phyloP scores from a whole-genome alignment of 345 rosid genomes.

The Melastoma malabathricum region DNA sequence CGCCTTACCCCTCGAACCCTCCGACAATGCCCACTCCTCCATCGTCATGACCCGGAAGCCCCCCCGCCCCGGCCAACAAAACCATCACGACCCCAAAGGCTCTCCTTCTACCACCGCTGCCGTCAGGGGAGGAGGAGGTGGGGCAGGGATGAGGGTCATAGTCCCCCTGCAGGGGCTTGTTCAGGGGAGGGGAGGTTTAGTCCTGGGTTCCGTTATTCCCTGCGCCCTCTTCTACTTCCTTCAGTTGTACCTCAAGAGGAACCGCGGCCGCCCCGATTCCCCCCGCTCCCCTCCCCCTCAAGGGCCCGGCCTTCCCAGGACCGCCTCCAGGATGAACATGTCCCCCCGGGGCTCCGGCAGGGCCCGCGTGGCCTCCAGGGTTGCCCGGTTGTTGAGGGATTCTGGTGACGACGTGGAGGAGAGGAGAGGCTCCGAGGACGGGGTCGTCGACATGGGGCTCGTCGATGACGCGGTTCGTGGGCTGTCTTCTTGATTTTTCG shows the following conservation, averaged over 20 bases:
- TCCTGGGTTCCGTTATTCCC: slow-evolving; percentile 85
- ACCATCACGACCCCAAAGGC: background rate
- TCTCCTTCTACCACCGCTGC: slow-evolving; percentile 10
- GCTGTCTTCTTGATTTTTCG: background rate
- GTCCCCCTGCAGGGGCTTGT: slow-evolving; percentile 91
- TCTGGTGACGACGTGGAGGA: slow-evolving; percentile 64
- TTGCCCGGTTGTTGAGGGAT: slow-evolving; percentile 26
- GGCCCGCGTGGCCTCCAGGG: slow-evolving; percentile 46
- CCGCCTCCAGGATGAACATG: slow-evolving; percentile 41
- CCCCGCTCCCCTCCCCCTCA: slow-evolving; percentile 39
- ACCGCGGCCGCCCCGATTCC: slow-evolving; percentile 15
- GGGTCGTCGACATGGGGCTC: slow-evolving; percentile 65
- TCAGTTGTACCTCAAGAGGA: slow-evolving; percentile 61
- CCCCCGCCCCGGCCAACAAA: no score
- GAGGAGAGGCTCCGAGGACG: slow-evolving; percentile 43
- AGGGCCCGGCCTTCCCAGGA: slow-evolving; percentile 40
- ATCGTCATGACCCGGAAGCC: background rate
- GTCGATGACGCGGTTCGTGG: slow-evolving; percentile 43
- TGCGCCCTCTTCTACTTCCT: slow-evolving; percentile 88
- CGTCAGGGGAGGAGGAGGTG: slow-evolving; percentile 30
- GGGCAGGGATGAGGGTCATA: slow-evolving; percentile 82
- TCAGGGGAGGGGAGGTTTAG: slow-evolving; percentile 86
- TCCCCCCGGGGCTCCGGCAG: slow-evolving; percentile 63
- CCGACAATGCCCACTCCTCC: slow-evolving; percentile 4
- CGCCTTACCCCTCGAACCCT: slow-evolving; percentile 10